phyloP scores from a whole-genome alignment of 2,329 filamentous ascomycete genomes.

The Acephala macrosclerotiorum region DNA sequence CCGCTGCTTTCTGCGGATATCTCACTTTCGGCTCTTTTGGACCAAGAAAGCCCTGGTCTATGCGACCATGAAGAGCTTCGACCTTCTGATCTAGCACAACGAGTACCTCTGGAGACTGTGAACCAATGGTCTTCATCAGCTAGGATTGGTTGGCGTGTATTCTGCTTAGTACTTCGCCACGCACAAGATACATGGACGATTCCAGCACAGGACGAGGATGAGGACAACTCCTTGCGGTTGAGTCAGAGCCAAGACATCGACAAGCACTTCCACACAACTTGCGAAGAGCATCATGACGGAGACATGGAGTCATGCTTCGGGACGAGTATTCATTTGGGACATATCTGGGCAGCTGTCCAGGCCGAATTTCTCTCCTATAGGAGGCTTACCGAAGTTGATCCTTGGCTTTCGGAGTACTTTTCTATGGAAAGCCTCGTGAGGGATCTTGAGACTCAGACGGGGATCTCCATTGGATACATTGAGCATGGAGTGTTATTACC shows the following conservation, averaged over 20 bases:
- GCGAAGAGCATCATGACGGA: not conserved
- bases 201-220: not conserved
- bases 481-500: not conserved
- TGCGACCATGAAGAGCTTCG: slow-evolving; percentile 37
- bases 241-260: not conserved
- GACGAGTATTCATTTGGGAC: slow-evolving; percentile 18
- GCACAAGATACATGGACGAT: slow-evolving; percentile 9
- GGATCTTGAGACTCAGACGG: not conserved
- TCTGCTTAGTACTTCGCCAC: slow-evolving; percentile 2
- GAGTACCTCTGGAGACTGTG: slow-evolving; percentile 9
- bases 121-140: slow-evolving; percentile 8
- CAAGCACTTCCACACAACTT: not conserved
- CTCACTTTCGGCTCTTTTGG: slow-evolving; percentile 8
- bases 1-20: slow-evolving; percentile 28
- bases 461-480: not conserved
- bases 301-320: not conserved
- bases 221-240: not conserved
- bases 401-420: slow-evolving; percentile 23
- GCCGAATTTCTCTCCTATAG: slow-evolving; percentile 47
- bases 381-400: slow-evolving; percentile 37
- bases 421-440: slow-evolving; percentile 4
- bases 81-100: slow-evolving; percentile 25
- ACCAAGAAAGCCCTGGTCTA: not conserved
- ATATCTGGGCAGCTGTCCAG: slow-evolving; percentile 46
- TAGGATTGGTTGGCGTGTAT: slow-evolving; percentile 14